Conservation (phyloP, 768 basidiomycete species). For the Russula virescens region DNA sequence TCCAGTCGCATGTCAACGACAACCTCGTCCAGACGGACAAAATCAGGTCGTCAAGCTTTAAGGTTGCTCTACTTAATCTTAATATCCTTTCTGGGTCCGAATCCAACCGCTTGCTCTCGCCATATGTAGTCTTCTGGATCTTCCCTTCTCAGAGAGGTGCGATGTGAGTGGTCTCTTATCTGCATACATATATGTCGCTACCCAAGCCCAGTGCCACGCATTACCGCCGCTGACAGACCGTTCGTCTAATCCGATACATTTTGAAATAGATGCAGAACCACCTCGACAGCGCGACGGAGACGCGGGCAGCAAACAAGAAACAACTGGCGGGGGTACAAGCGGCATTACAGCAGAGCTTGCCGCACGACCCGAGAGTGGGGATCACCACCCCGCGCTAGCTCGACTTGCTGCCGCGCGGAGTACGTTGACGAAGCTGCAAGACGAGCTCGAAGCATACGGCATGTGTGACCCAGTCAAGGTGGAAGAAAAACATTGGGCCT, state of each 20-base stretch:
- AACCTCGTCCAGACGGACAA: slow-evolving; percentile 84
- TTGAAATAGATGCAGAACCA: slow-evolving; percentile 49
- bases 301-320: slow-evolving; percentile 36
- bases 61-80: slow-evolving; percentile 24
- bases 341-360: slow-evolving; percentile 47
- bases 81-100: too few relatives aligned
- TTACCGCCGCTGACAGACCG: too few relatives aligned
- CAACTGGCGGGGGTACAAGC: slow-evolving; percentile 47
- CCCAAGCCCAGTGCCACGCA: too few relatives aligned
- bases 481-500: slow-evolving; percentile 68
- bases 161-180: too few relatives aligned
- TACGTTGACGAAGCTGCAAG: slow-evolving; percentile 46
- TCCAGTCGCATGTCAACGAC: slow-evolving; percentile 84
- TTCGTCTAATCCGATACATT: background rate
- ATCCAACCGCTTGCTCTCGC: slow-evolving; percentile 21
- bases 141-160: slow-evolving; percentile 87
- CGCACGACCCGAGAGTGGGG: slow-evolving; percentile 53
- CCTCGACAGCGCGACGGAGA: slow-evolving; percentile 45
- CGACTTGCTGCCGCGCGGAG: slow-evolving; percentile 45
- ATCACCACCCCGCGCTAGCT: slow-evolving; percentile 47
- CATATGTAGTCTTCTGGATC: slow-evolving; percentile 79
- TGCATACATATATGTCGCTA: slow-evolving; percentile 42
- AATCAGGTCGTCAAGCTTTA: slow-evolving; percentile 92
- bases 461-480: slow-evolving; percentile 80
- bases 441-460: slow-evolving; percentile 72